phyloP scores from a whole-genome alignment of 2,329 filamentous ascomycete species.

The Chaetomiaceae sp. region DNA sequence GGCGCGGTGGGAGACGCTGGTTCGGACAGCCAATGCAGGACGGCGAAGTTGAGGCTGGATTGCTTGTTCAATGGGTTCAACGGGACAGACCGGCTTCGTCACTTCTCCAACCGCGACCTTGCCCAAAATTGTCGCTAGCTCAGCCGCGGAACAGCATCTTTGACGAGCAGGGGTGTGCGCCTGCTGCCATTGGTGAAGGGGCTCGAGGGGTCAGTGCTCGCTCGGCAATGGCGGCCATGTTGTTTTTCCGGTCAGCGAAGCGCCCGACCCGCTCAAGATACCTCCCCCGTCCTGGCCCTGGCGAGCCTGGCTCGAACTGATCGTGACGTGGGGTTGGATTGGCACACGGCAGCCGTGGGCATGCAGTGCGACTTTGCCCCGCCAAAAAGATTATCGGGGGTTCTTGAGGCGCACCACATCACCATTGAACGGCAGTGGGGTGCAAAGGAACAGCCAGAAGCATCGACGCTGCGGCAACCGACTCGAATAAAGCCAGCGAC shows the following conservation, averaged over 20 bases:
- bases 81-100: constrained; percentile 12
- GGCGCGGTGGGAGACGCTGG: constrained; percentile 3
- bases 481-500: neutral
- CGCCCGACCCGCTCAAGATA: neutral
- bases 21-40: constrained; percentile 4
- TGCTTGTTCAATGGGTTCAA: constrained; percentile 2
- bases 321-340: neutral
- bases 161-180: constrained; percentile 6
- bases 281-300: neutral
- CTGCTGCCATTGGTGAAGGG: constrained; percentile 9
- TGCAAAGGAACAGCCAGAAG: neutral
- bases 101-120: constrained; percentile 16
- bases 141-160: constrained; percentile 7
- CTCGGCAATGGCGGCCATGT: constrained; percentile 11
- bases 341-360: neutral
- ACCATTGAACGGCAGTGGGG: neutral
- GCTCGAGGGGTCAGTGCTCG: too few relatives aligned
- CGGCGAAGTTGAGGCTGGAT: neutral
- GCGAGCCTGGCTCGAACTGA: too few relatives aligned
- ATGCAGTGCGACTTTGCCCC: constrained; percentile 2
- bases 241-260: constrained; percentile 13
- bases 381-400: constrained; percentile 2
- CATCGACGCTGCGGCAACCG: neutral
- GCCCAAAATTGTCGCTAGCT: constrained; percentile 16
- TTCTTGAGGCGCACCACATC: constrained; percentile 1